A percentile compares a stretch with the other conserved stretches of the same genome.
Evolutionary conservation across 495 filamentous ascomycete genomes (phyloP).

Genomic region (Daldinia caldariorum): DNA sequence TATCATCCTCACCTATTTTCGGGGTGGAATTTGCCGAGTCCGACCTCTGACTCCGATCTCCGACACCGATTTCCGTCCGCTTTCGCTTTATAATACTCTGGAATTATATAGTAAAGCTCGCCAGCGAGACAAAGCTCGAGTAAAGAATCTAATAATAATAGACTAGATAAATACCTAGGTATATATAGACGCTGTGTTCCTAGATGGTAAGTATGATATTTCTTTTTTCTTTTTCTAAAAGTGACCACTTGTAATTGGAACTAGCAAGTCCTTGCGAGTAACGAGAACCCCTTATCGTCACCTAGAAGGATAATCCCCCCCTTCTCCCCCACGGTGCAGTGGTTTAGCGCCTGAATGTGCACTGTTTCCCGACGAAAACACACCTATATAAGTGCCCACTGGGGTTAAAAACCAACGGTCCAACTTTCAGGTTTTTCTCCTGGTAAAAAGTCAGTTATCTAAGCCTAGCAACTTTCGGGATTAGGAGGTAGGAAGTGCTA

Average conservation of each 20-base stretch:
- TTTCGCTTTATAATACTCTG: conserved; percentile 7
- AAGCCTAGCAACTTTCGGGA: no score
- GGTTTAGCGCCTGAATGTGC: no score
- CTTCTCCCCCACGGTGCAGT: no score
- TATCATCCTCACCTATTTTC: not conserved
- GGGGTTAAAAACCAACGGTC: no score
- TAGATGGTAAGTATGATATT: not conserved
- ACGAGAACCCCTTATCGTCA: conserved; percentile 7
- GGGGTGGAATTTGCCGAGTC: conserved; percentile 33
- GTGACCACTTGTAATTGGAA: not conserved
- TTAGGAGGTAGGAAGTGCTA: no score
- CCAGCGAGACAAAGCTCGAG: not conserved
- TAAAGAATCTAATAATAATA: not conserved
- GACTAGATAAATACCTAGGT: not conserved
- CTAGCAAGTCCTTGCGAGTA: not conserved
- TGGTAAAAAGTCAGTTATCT: no score
- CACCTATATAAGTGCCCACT: no score
- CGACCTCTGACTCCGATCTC: conserved; percentile 17
- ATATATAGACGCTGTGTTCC: conserved; percentile 7
- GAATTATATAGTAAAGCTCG: not conserved
- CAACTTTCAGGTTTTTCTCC: no score
- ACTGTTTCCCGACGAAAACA: no score
- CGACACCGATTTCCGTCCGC: conserved; percentile 8
- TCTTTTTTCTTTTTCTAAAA: not conserved
- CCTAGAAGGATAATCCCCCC: no score